Evolutionary conservation across 805 yeast species (phyloP).

Genomic region (Torulaspora delbrueckii): DNA sequence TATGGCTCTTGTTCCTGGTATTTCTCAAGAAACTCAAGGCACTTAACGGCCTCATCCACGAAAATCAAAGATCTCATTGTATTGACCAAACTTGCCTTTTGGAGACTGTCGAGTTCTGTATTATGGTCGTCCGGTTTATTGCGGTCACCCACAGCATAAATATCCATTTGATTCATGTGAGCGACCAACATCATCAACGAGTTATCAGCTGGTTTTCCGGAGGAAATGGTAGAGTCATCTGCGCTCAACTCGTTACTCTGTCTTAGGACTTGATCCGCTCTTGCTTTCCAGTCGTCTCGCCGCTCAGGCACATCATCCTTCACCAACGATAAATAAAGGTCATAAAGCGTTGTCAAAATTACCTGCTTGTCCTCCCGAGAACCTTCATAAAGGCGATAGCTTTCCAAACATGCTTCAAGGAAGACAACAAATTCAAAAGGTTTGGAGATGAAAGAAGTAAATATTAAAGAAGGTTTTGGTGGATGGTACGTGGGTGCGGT

Average conservation of each 20-base stretch:
- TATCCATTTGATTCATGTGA: constrained; percentile 37
- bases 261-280: constrained; percentile 53
- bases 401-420: constrained; percentile 81
- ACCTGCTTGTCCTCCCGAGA: constrained; percentile 61
- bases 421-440: constrained; percentile 88
- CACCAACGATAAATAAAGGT: constrained; percentile 67
- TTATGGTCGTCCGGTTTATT: constrained; percentile 33
- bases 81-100: constrained; percentile 25
- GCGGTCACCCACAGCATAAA: constrained; percentile 46
- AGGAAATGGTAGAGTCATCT: constrained; percentile 7
- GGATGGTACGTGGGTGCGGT: constrained; percentile 73
- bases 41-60: constrained; percentile 51
- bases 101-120: constrained; percentile 37
- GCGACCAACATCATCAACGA: constrained; percentile 37
- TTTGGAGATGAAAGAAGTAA: constrained; percentile 79
- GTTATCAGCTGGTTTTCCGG: constrained; percentile 21
- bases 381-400: constrained; percentile 73
- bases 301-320: constrained; percentile 36
- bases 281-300: constrained; percentile 53
- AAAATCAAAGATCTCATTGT: constrained; percentile 62
- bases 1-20: constrained; percentile 62
- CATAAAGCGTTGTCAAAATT: constrained; percentile 72
- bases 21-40: constrained; percentile 51
- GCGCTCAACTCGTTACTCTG: constrained; percentile 40
- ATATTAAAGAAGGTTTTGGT: constrained; percentile 83